phyloP scores from a whole-genome alignment of 176 grass and related monocot species.

The Zoysia japonica region DNA sequence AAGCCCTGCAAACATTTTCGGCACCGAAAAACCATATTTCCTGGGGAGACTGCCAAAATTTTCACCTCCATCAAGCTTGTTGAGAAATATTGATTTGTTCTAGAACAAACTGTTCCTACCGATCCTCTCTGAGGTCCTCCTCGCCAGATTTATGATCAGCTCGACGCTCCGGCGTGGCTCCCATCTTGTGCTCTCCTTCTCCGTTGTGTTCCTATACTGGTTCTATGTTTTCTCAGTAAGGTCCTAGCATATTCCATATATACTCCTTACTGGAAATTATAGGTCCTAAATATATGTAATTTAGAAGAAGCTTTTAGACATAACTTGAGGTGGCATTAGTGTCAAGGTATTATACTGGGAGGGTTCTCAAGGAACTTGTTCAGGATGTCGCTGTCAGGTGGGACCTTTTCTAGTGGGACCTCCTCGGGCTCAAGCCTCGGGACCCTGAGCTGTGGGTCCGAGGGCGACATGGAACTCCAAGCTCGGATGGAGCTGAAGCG shows the following conservation, averaged over 20 bases:
- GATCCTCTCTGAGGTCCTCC: constrained; percentile 55
- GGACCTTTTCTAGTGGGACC: constrained; percentile 38
- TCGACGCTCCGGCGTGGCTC: constrained; percentile 59
- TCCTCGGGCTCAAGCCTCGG: constrained; percentile 13
- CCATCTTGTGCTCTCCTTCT: constrained; percentile 93
- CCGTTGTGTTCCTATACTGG: constrained; percentile 90
- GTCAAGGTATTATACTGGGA: no score
- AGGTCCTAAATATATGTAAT: no score
- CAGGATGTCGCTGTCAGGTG: constrained; percentile 26
- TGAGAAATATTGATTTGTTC: not conserved
- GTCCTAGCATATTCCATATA: constrained; percentile 15
- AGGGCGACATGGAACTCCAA: constrained; percentile 44
- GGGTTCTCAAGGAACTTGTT: not conserved
- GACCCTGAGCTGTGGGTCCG: constrained; percentile 8
- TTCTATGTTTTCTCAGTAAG: constrained; percentile 83
- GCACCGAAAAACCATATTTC: not conserved
- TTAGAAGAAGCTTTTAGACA: no score
- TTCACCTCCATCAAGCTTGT: not conserved
- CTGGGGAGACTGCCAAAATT: constrained; percentile 18
- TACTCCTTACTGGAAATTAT: no score
- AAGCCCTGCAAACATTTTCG: not conserved
- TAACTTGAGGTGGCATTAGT: no score
- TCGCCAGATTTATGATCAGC: constrained; percentile 62
- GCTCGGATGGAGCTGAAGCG: constrained; percentile 56
- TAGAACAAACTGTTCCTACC: not conserved